These are phyloP conservation scores for Meyerozyma elateridarum DNA, from an alignment of 1,139 yeast genomes.

Conservation along the genomic window DNA sequence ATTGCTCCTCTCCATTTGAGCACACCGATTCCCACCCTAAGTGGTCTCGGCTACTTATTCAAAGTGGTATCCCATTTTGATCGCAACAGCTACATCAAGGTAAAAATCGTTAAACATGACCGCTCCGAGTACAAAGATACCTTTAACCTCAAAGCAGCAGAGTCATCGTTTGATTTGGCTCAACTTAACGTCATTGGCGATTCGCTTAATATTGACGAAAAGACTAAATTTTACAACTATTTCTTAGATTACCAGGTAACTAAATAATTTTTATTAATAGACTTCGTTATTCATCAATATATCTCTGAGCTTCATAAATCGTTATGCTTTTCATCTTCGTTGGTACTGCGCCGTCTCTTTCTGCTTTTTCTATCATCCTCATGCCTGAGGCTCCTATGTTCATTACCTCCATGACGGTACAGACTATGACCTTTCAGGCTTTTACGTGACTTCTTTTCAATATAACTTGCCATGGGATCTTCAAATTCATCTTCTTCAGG, in stretches of 20 bases:
- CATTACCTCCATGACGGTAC: conserved; percentile 5
- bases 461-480: conserved; percentile 14
- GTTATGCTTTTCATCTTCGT: conserved; percentile 4
- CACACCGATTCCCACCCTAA: conserved; percentile 28
- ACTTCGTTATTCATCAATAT: not conserved
- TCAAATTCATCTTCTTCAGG: conserved; percentile 14
- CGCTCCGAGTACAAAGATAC: not conserved
- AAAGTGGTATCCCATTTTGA: conserved; percentile 22
- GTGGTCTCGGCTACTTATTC: conserved; percentile 20
- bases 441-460: conserved; percentile 5
- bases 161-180: conserved; percentile 26
- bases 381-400: conserved; percentile 6
- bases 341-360: conserved; percentile 8
- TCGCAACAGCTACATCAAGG: conserved; percentile 17
- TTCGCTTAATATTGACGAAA: conserved; percentile 24
- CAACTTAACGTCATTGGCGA: conserved; percentile 25
- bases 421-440: conserved; percentile 2
- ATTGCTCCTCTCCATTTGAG: conserved; percentile 31
- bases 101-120: conserved; percentile 24
- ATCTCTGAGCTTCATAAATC: not conserved
- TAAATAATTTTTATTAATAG: conserved; percentile 10
- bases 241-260: conserved; percentile 18
- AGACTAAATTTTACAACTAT: conserved; percentile 31
- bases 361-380: conserved; percentile 6
- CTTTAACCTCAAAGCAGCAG: conserved; percentile 16